Base-by-base conservation (phyloP, 441 rosid genomes). In the Pelargonium australe region DNA sequence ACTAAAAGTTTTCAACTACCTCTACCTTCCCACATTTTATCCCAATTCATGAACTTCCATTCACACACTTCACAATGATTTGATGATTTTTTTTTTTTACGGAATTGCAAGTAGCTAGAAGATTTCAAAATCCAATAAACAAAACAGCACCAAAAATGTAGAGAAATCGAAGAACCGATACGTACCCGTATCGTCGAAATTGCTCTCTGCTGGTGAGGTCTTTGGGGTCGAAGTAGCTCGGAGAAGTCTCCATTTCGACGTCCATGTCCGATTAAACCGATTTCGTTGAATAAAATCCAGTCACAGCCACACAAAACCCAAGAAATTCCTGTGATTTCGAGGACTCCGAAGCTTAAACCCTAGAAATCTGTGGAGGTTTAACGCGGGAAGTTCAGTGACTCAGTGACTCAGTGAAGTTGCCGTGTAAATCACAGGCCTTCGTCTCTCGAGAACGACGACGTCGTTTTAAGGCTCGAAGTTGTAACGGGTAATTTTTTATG, bases 161-260 rank as follows among this genome's bases (percentile, higher is more conserved):
- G 3, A 49, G 1, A 11, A 55, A 55, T 16, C 25, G 47, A 53
- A 7, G 61, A n/a, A 20, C 45, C 5, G 17, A 43, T n/a, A 2
- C 28, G 13, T 86, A 90, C 99, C 99, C 89, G 76, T 86, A 95
- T 65, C 97, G 97, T 34, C 98, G 95, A 72, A 75, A 95, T 65
- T 85, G 86, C 66, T 89, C 97, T 60, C 98, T 80, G 72, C 74
- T 79, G 69, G 82, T 71, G 81, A 85, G 89, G 55, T 77, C 89
- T 74, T 83, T 85, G 5, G 96, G 98, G 77, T 90, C 89, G 69
- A 80, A 89, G 75, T 77, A 82, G 85, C 81, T 76, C 23, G 89
- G 88, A 5, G 92, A 85, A 64, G 89, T 67, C 66, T 87, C 88
- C 85, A 87, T 87, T 69, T 90, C 83, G 64, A 77, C 25, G 45